Conservation (phyloP, 2,329 filamentous ascomycete species). For the Alternaria burnsii region DNA sequence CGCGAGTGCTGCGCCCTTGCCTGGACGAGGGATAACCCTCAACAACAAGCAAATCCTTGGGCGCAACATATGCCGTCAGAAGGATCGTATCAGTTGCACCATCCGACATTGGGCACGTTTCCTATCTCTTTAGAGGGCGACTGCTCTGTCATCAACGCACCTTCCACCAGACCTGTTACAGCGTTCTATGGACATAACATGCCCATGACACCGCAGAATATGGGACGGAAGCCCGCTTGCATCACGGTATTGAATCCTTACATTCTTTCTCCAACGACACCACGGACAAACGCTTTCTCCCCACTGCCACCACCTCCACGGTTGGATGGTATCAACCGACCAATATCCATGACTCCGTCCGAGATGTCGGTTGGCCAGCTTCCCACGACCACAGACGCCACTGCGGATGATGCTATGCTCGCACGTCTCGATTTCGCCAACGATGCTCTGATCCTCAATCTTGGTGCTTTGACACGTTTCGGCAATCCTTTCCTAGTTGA, state of each 20-base stretch:
- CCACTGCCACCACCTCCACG: conserved; percentile 43
- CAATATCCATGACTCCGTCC: conserved; percentile 43
- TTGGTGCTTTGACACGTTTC: conserved; percentile 53
- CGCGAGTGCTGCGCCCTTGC: conserved; percentile 74
- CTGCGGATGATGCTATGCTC: conserved; percentile 51
- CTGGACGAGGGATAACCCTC: conserved; percentile 60
- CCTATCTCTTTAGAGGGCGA: conserved; percentile 54
- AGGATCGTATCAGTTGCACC: conserved; percentile 56
- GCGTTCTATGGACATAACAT: conserved; percentile 51
- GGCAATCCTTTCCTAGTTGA: conserved; percentile 58
- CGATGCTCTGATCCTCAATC: conserved; percentile 55
- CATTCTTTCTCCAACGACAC: conserved; percentile 47
- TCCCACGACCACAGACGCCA: conserved; percentile 47
- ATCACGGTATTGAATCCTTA: conserved; percentile 52
- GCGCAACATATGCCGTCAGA: conserved; percentile 47
- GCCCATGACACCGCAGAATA: conserved; percentile 48
- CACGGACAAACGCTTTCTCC: conserved; percentile 42
- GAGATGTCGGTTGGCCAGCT: conserved; percentile 46
- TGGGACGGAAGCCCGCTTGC: conserved; percentile 37
- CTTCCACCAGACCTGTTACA: conserved; percentile 50
- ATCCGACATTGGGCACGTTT: conserved; percentile 56
- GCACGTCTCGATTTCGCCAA: conserved; percentile 56
- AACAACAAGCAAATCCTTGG: conserved; percentile 49
- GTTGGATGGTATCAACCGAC: conserved; percentile 31
- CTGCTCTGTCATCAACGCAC: conserved; percentile 51